Conservation (phyloP, 1,139 yeast species). For the Nakaseomyces sp. region DNA sequence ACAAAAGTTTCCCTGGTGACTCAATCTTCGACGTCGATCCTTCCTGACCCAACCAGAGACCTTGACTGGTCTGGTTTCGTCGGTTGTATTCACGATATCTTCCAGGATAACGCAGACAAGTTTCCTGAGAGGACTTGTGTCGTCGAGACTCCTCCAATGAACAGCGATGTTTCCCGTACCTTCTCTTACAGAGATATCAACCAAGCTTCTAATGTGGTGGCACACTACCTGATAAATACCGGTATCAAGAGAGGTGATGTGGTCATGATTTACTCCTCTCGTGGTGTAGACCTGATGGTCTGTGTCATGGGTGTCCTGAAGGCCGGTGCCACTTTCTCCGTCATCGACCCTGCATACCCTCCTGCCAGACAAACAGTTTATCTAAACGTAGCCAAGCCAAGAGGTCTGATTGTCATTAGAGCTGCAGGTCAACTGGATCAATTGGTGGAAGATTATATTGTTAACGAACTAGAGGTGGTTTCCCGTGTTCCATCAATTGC, state of each 20-base stretch:
- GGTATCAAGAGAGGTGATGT: conserved; percentile 89
- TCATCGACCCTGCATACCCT: conserved; percentile 97
- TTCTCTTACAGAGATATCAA: conserved; percentile 82
- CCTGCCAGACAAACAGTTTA: conserved; percentile 95
- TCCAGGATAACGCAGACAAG: conserved; percentile 70
- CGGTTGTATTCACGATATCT: conserved; percentile 95
- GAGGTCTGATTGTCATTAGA: conserved; percentile 77
- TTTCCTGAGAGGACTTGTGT: conserved; percentile 86
- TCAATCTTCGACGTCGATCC: conserved; percentile 41
- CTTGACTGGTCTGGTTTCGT: conserved; percentile 86
- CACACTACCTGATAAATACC: conserved; percentile 70
- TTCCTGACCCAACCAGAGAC: conserved; percentile 85
- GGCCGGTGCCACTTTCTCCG: conserved; percentile 98
- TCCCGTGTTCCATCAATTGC: conserved; percentile 71
- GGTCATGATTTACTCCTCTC: conserved; percentile 93
- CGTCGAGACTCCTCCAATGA: conserved; percentile 70
- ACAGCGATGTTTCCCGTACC: conserved; percentile 50
- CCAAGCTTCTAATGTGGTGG: conserved; percentile 89
- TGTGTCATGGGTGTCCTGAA: conserved; percentile 96
- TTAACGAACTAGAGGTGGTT: conserved; percentile 59
- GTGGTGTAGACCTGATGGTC: conserved; percentile 94
- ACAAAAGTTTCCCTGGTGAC: conserved; percentile 66
- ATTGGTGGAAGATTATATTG: conserved; percentile 68
- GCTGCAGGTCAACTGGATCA: conserved; percentile 80
- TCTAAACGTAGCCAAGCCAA: conserved; percentile 86